Conservation (phyloP, 2,329 filamentous ascomycete species). For the Ophiostoma angusticollis region DNA sequence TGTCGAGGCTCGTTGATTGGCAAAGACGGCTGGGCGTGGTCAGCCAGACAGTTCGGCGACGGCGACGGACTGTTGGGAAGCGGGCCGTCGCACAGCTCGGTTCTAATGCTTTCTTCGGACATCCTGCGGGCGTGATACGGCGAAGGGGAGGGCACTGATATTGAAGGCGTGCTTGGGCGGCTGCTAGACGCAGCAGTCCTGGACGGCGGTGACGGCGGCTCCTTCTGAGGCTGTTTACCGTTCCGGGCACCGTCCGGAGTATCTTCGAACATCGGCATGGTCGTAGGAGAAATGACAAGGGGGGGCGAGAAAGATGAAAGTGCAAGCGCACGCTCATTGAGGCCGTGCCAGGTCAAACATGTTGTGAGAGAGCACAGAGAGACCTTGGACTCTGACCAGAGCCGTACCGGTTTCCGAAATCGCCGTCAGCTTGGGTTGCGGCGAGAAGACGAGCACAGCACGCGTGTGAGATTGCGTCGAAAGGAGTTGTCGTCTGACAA, state of each 20-base stretch:
- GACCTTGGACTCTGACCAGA: too few species aligned
- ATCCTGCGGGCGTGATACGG: constrained; percentile 21
- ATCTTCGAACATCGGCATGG: constrained; percentile 48
- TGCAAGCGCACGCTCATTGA: too few species aligned
- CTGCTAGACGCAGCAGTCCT: background rate
- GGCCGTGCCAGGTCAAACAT: too few species aligned
- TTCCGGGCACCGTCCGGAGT: constrained; percentile 27
- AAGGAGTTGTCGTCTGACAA: too few species aligned
- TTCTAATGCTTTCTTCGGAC: constrained; percentile 49
- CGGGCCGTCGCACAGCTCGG: constrained; percentile 48
- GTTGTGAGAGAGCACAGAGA: too few species aligned
- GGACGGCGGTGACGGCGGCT: constrained; percentile 5
- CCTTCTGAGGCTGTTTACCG: constrained; percentile 4
- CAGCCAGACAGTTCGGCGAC: background rate
- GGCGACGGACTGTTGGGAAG: constrained; percentile 29
- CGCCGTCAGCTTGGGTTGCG: too few species aligned
- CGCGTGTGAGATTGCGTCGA: too few species aligned
- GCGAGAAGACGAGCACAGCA: too few species aligned
- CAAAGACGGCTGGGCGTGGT: background rate
- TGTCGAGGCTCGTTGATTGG: background rate
- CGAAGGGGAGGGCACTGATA: constrained; percentile 10
- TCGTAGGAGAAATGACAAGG: constrained; percentile 3
- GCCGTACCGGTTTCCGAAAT: too few species aligned
- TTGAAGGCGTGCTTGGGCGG: constrained; percentile 7
- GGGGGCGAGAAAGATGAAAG: background rate